Evolutionary conservation across 2,329 filamentous ascomycete genomes (phyloP), one percentile per base, ranked within the genome.

Genomic region (Annulohypoxylon truncatum): DNA sequence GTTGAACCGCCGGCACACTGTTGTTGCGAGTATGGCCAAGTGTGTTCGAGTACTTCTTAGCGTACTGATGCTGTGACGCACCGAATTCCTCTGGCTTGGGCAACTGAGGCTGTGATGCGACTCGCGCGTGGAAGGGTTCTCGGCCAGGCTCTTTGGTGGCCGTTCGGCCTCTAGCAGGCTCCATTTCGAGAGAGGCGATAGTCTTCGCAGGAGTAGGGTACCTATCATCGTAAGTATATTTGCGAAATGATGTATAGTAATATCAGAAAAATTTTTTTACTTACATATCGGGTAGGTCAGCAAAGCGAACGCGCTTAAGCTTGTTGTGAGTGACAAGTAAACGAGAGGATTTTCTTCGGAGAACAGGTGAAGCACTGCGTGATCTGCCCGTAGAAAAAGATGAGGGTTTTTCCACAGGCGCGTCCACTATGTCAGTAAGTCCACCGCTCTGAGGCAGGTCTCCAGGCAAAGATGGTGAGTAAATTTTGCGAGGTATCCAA

Each of bases 161-260:
- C 15, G 20, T 44, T 59, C 31, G 31, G 42, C 35, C 33, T 56
- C 60, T 12, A 31, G 29, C 10, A 9, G 24, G 46, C n/a, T 24
- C 58, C 6, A 38, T 18, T n/a, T 59, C 53, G 9, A 4, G n/a
- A 31, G 50, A 10, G 40, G 24, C 35, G 13, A 47, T 22, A 31
- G 46, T 10, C 31, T 18, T 28, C 40, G 46, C n/a, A 20, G 42
- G 13, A 53, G 35, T 18, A 1, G 60, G 13, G 15, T 51, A 24
- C 61, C 67, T 69, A 55, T 18, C 24, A 26, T 60, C 48, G 38
- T 69, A 28, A 69, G 53, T 26, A 60, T 54, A 2, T 26, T 4
- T n/a, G 10, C 18, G 1, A 29, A 3, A 18, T 18, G 6, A 35
- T 28, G 13, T 7, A 13, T 8, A 33, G n/a, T n/a, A n/a, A n/a